phyloP scores from a whole-genome alignment of 208 protist genomes.

The Trypanosoma vivax region DNA sequence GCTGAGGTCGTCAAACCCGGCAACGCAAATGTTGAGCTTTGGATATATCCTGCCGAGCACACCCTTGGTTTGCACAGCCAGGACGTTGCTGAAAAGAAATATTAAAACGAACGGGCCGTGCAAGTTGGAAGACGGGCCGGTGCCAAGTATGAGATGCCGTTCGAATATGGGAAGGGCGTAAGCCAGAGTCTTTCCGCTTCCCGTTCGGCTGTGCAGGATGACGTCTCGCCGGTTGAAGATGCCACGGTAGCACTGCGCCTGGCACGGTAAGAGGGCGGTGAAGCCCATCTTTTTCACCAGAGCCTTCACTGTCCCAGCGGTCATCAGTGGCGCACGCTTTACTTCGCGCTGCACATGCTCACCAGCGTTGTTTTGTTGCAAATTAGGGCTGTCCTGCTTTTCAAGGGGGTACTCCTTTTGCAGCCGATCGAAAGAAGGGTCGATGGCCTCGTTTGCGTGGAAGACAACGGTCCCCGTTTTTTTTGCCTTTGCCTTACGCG shows the following conservation, averaged over 20 bases:
- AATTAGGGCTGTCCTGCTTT: constrained; percentile 16
- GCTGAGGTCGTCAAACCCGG: constrained; percentile 58
- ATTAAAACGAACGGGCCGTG: constrained; percentile 71
- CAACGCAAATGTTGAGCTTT: constrained; percentile 47
- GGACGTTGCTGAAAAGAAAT: constrained; percentile 85
- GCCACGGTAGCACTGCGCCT: constrained; percentile 84
- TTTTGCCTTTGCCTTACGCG: constrained; percentile 61
- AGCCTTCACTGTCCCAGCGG: constrained; percentile 33
- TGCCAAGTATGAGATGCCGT: constrained; percentile 62
- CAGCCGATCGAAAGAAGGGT: constrained; percentile 63
- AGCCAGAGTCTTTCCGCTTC: constrained; percentile 96
- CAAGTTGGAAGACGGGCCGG: neutral
- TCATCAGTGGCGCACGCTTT: constrained; percentile 63
- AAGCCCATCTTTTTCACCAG: constrained; percentile 62
- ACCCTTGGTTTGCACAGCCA: constrained; percentile 76
- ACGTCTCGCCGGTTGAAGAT: constrained; percentile 86
- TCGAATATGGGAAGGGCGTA: constrained; percentile 96
- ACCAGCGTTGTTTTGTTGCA: constrained; percentile 12
- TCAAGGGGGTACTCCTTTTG: constrained; percentile 40
- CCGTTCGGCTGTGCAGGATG: constrained; percentile 91
- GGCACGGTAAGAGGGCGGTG: constrained; percentile 52
- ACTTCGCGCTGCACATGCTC: constrained; percentile 3
- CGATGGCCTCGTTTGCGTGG: constrained; percentile 58
- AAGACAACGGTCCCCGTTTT: constrained; percentile 84
- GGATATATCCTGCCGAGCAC: constrained; percentile 75